Conservation (phyloP, 148 eudicot species). For the Tetragonia tetragonoides region DNA sequence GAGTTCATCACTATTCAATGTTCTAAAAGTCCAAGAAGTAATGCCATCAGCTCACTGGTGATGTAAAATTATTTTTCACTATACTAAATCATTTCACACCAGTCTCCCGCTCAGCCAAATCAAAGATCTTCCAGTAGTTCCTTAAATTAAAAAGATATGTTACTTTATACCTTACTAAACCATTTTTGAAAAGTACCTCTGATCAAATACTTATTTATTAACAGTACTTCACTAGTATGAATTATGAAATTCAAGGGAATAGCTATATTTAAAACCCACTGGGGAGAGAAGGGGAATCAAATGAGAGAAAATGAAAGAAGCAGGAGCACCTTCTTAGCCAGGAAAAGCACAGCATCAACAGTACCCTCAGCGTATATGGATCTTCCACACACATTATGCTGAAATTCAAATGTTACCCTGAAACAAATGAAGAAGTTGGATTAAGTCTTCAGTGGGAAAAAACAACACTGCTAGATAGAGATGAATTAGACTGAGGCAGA, state of each 20-base stretch:
- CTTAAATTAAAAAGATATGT: too few species aligned
- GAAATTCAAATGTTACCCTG: constrained; percentile 93
- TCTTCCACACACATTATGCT: constrained; percentile 95
- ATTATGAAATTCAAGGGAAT: neutral
- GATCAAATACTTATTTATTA: too few species aligned
- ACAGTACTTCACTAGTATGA: too few species aligned
- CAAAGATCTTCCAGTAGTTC: too few species aligned
- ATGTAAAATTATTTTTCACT: too few species aligned
- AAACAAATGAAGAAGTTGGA: constrained; percentile 15
- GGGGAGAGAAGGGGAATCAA: neutral
- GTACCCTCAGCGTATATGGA: constrained; percentile 97
- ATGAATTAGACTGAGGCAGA: neutral
- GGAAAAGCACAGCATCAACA: constrained; percentile 81
- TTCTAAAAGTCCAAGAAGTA: too few species aligned
- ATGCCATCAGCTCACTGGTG: too few species aligned
- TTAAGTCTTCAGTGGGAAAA: neutral
- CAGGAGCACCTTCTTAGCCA: constrained; percentile 73
- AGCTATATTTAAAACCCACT: neutral
- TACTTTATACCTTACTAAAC: too few species aligned
- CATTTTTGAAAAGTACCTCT: too few species aligned
- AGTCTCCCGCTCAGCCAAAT: too few species aligned
- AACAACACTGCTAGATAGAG: neutral
- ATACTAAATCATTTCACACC: too few species aligned
- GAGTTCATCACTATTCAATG: too few species aligned
- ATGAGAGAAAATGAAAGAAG: neutral